These are phyloP conservation scores for Sisymbrium irio DNA, from an alignment of 345 rosid genomes.

Conservation along the genomic window DNA sequence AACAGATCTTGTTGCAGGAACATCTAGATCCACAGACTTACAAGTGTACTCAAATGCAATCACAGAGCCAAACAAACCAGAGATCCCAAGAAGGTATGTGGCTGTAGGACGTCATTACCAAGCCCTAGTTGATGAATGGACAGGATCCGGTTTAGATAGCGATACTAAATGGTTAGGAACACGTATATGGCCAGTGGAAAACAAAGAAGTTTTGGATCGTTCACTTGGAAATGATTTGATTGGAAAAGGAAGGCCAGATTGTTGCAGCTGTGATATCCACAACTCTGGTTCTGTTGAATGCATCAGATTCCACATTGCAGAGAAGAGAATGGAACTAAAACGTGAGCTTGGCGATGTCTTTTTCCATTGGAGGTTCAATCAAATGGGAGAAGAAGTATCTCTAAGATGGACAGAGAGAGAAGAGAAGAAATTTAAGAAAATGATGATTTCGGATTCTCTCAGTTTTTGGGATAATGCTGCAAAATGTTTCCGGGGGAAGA, in stretches of 20 bases:
- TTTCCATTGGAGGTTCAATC: constrained; percentile 57
- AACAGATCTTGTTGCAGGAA: background rate
- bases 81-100: constrained; percentile 23
- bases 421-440: constrained; percentile 49
- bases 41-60: constrained; percentile 6
- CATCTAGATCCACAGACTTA: constrained; percentile 12
- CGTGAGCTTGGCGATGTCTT: constrained; percentile 57
- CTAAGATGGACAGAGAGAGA: constrained; percentile 56
- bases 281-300: constrained; percentile 53
- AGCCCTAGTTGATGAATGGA: constrained; percentile 70
- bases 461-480: constrained; percentile 45
- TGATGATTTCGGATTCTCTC: constrained; percentile 33
- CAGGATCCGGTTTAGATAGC: constrained; percentile 43
- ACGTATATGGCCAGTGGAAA: constrained; percentile 48
- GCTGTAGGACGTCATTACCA: constrained; percentile 58
- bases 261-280: constrained; percentile 47
- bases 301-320: constrained; percentile 63
- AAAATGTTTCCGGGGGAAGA: constrained; percentile 41
- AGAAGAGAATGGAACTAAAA: constrained; percentile 61
- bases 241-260: constrained; percentile 59
- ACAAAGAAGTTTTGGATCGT: constrained; percentile 2
- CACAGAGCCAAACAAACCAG: constrained; percentile 16
- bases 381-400: constrained; percentile 81
- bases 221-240: constrained; percentile 32
- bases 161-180: constrained; percentile 75